Conservation (phyloP, 371 early-diverging fungal genomes). For the Amoeboaphelidium protococcarum region DNA sequence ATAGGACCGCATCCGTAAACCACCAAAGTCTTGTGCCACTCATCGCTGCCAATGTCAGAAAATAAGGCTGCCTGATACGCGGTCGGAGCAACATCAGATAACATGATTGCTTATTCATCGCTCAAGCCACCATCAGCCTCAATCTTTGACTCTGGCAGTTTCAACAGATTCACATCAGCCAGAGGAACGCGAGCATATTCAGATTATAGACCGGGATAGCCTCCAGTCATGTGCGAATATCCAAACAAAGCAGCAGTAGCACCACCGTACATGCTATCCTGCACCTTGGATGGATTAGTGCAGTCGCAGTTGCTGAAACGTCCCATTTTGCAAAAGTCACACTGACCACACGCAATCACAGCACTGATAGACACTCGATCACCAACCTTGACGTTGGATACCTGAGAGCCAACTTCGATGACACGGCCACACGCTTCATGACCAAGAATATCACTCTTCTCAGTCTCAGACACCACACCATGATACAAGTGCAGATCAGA, state of each 20-base stretch:
- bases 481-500: constrained; percentile 27
- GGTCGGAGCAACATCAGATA: constrained; percentile 29
- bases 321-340: constrained; percentile 19
- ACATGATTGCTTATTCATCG: constrained; percentile 24
- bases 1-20: constrained; percentile 30
- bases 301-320: constrained; percentile 19
- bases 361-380: constrained; percentile 23
- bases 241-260: constrained; percentile 22
- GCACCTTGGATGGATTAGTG: constrained; percentile 21
- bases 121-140: constrained; percentile 6
- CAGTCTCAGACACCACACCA: constrained; percentile 22
- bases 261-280: constrained; percentile 27
- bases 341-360: constrained; percentile 26
- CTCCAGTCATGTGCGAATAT: constrained; percentile 22
- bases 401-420: constrained; percentile 17
- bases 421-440: constrained; percentile 28
- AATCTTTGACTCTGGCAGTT: no score
- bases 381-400: constrained; percentile 18
- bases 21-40: constrained; percentile 20
- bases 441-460: constrained; percentile 22
- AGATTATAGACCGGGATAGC: constrained; percentile 22
- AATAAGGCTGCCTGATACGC: constrained; percentile 22
- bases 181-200: constrained; percentile 27
- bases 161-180: constrained; percentile 26
- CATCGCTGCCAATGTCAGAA: constrained; percentile 14